These are phyloP conservation scores for Zymoseptoria ardabiliae DNA, from an alignment of 2,329 filamentous ascomycete species.

Conservation along the genomic window DNA sequence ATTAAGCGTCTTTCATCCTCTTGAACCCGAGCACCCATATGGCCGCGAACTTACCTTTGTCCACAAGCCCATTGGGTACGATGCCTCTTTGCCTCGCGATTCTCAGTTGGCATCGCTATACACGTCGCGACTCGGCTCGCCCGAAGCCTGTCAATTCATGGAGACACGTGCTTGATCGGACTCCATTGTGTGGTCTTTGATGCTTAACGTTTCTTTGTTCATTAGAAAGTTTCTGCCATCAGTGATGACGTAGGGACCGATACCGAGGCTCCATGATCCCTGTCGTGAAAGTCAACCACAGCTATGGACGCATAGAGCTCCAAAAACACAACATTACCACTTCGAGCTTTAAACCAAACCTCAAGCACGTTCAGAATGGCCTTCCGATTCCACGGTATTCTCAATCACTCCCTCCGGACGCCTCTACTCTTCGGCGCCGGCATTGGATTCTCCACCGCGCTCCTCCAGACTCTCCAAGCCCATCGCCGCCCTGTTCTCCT, in stretches of 20 bases:
- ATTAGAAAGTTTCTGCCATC: too few relatives aligned
- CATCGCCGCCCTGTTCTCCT: conserved; percentile 29
- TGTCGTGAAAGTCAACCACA: background rate
- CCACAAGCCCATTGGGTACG: too few relatives aligned
- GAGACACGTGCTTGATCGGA: too few relatives aligned
- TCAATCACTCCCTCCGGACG: conserved; percentile 31
- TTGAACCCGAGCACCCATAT: too few relatives aligned
- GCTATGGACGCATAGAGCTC: background rate
- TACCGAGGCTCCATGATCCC: background rate
- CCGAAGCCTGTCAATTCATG: too few relatives aligned
- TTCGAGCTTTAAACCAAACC: background rate
- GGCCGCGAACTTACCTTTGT: too few relatives aligned
- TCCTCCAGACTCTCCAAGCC: conserved; percentile 23
- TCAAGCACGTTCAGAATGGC: background rate
- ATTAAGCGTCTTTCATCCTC: too few relatives aligned
- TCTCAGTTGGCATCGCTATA: too few relatives aligned
- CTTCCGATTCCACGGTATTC: conserved; percentile 26
- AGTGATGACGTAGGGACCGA: background rate
- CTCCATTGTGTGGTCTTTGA: too few relatives aligned
- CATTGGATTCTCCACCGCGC: conserved; percentile 20
- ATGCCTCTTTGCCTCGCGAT: too few relatives aligned
- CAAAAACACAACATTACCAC: background rate
- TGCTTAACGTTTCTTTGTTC: too few relatives aligned
- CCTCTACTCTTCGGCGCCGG: conserved; percentile 23
- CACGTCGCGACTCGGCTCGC: too few relatives aligned